Conservation (phyloP, 345 rosid genomes). For the Eucalyptus pauciflora region DNA sequence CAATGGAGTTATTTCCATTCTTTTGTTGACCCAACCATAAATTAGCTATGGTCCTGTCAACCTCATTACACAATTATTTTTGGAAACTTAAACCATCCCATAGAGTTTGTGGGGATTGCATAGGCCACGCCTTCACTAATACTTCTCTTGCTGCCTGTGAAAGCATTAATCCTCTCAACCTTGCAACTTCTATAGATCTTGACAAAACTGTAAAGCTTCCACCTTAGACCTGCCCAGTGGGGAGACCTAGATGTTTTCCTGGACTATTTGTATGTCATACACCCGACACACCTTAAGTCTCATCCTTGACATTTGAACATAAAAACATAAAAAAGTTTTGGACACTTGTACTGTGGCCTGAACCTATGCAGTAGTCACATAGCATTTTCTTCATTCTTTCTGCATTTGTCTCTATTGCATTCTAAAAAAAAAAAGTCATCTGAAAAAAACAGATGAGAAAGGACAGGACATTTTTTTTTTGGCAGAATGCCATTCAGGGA, state of each 20-base stretch:
- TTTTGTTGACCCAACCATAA: background rate
- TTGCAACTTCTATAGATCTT: background rate
- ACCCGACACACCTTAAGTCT: background rate
- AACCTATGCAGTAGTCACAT: background rate
- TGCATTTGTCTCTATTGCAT: background rate
- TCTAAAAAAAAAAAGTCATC: background rate
- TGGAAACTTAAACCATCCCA: background rate
- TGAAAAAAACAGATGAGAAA: background rate
- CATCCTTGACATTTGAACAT: background rate
- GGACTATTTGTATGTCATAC: background rate
- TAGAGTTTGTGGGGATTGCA: background rate
- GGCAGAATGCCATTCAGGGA: background rate
- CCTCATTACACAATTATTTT: background rate
- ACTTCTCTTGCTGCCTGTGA: background rate
- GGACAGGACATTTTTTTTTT: background rate
- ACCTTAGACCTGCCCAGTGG: background rate
- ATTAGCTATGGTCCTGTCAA: background rate
- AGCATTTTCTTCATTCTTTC: background rate
- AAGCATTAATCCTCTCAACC: background rate
- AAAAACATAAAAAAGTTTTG: background rate
- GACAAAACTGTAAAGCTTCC: background rate
- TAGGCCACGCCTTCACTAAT: background rate
- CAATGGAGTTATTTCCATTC: background rate
- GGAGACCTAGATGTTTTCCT: background rate
- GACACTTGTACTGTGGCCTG: background rate